A percentile compares a stretch with the other conserved stretches of the same genome.
phyloP scores from a whole-genome alignment of 1,284 basidiomycete species.

The Coniferiporia sulphurascens region DNA sequence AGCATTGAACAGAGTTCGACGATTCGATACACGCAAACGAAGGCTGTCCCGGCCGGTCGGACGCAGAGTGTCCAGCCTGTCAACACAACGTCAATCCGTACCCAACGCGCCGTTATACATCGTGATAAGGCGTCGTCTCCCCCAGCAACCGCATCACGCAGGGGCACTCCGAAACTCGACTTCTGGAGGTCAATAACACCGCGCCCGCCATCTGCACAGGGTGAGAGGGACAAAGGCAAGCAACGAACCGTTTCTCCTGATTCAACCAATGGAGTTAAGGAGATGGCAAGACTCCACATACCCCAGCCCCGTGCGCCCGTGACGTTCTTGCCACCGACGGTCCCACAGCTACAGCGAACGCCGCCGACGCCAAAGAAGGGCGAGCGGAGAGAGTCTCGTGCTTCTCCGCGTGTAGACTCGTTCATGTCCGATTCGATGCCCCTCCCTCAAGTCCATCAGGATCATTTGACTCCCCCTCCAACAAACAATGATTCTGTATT shows the following conservation, averaged over 20 bases:
- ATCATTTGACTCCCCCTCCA: background rate
- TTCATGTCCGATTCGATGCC: conserved; percentile 20
- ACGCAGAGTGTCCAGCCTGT: background rate
- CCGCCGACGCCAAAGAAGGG: conserved; percentile 15
- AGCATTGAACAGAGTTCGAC: background rate
- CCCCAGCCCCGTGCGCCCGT: conserved; percentile 10
- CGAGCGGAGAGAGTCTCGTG: background rate
- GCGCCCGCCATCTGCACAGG: conserved; percentile 4
- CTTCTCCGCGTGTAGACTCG: conserved; percentile 15
- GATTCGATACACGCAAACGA: background rate
- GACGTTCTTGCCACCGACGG: conserved; percentile 8
- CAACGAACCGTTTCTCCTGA: conserved; percentile 3
- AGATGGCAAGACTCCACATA: background rate
- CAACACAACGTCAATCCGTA: background rate
- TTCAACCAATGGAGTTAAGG: background rate
- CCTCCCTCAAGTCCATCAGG: conserved; percentile 1
- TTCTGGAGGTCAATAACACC: conserved; percentile 13
- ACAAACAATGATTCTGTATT: background rate
- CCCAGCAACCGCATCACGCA: conserved; percentile 2
- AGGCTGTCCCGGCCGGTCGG: background rate
- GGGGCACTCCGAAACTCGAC: conserved; percentile 11
- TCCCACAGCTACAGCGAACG: conserved; percentile 14
- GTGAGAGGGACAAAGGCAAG: conserved; percentile 12
- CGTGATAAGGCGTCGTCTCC: conserved; percentile 2
- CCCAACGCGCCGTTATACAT: conserved; percentile 1